Base-by-base conservation (phyloP, 139 green algal species). In the Nannochloris sp. region DNA sequence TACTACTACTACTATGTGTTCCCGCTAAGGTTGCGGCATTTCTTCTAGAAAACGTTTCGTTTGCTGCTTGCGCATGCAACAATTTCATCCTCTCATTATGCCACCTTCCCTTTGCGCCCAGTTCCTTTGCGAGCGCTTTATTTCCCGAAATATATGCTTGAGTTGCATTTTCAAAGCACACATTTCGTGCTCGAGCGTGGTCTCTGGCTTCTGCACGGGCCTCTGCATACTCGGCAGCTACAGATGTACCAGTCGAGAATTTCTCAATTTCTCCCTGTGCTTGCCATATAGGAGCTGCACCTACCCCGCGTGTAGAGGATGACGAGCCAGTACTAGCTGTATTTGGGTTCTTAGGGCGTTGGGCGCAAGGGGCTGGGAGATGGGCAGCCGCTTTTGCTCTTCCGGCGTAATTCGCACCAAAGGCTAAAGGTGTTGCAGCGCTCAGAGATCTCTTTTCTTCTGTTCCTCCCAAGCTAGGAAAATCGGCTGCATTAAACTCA, bases 151-250 rank as follows among this genome's bases (percentile, higher is more conserved):
- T 42, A 61, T 81, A 93, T 1, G 86, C 86, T 35, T 82, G 73
- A 5, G 86, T 91, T 4, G 86, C 84, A 74, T 92, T 72, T 64
- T 88, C 62, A 55, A 93, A 93, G 73, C 56, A 92, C 1, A 55
- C 45, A 48, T 93, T 93, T 54, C 86, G 71, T 10, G 89, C 45
- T 15, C 82, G 72, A 4, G 79, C 79, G 27, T 85, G 75, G 61
- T 90, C 83, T 2, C 83, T 51, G 0, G 86, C 85, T 24, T 83
- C 77, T 3, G 69, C 67, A 8, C 86, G 51, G 2, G 64, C 67
- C 2, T 68, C 54, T 0, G 47, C 54, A 55, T 93, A 93, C 53
- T 88, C 64, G 25, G 60, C 37, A 0, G 74, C 74, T n/a, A 87
- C 71, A 23, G 64, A 64, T 23, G 59, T 63, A 0, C 86, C 86